Evolutionary conservation across 495 filamentous ascomycete species (phyloP).

Genomic region (Xylaria acuta): DNA sequence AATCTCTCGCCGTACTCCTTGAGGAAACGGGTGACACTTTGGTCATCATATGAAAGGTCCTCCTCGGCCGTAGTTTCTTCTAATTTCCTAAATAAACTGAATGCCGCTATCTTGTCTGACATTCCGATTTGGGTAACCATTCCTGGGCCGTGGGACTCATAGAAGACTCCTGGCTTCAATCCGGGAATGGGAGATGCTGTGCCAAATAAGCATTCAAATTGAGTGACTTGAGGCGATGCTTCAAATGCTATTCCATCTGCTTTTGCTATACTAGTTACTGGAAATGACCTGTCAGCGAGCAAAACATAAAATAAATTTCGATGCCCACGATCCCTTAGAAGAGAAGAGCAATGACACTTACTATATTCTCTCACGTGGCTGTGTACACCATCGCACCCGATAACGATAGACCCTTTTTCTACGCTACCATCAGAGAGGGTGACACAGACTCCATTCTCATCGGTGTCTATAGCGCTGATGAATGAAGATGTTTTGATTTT

Average conservation of each 20-base stretch:
- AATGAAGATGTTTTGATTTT: background rate
- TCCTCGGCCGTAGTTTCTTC: background rate
- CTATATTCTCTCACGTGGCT: background rate
- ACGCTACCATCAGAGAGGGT: background rate
- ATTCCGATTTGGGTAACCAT: background rate
- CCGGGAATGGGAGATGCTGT: background rate
- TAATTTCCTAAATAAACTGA: background rate
- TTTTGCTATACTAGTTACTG: background rate
- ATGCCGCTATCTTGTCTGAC: background rate
- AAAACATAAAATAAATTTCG: background rate
- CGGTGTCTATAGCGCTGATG: background rate
- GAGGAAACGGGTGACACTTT: background rate
- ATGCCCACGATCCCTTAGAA: background rate
- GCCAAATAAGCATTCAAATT: background rate
- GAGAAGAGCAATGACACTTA: background rate
- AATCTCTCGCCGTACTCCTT: background rate
- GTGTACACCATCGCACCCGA: background rate
- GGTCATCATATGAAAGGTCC: background rate
- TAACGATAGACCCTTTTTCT: background rate
- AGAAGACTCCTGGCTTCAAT: background rate
- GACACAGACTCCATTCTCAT: background rate
- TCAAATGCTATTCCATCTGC: background rate
- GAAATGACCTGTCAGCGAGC: background rate
- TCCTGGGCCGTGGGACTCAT: background rate
- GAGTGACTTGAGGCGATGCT: background rate